Evolutionary conservation across 2,329 filamentous ascomycete genomes (phyloP), one percentile per base, ranked within the genome.

Genomic region (Zymoseptoria crescenta): DNA sequence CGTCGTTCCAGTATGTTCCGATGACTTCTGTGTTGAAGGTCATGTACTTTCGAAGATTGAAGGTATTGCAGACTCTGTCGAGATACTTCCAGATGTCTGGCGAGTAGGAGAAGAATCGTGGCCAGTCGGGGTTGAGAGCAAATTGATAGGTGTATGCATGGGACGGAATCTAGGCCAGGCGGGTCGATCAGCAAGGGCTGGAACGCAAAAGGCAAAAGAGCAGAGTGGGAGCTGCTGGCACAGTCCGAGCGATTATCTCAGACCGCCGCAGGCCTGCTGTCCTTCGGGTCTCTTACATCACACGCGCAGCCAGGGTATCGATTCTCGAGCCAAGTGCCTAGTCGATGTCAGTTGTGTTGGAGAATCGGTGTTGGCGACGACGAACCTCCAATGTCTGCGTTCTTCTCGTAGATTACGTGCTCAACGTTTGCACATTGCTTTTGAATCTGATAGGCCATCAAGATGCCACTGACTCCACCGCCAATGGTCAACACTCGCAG

Each of bases 11-110:
- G 54, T 76, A 75, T 20, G 76, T 75, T 3, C 76, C 75, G 0
- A 74, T 68, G 10, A 81, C 74, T 62, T 79, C 73, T 8, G 76
- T 78, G 57, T 78, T 76, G 70, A 82, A 81, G 1, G 69, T 77
- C 77, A 82, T 81, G 67, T 80, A 80, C 61, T 81, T 80, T 50
- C 76, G 73, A 3, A 82, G 70, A 50, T 75, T 77, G 58, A 80
- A 81, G 0, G 73, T 74, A 4, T 80, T 71, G 63, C 76, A 78
- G 16, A 82, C 76, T 62, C 77, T 78, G 57, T 76, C 67, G 0
- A 81, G 72, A 60, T 81, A 81, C 51, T 74, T 72, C 68, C 75
- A 76, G 57, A 80, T 80, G 55, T 80, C 78, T 1, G 73, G 71
- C 1, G 75, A 73, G 62, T 76, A 75, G 8, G 75, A 76, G 65